These are phyloP conservation scores for Aeschynomene evenia DNA, from an alignment of 306 rosid species.

Conservation along the genomic window DNA sequence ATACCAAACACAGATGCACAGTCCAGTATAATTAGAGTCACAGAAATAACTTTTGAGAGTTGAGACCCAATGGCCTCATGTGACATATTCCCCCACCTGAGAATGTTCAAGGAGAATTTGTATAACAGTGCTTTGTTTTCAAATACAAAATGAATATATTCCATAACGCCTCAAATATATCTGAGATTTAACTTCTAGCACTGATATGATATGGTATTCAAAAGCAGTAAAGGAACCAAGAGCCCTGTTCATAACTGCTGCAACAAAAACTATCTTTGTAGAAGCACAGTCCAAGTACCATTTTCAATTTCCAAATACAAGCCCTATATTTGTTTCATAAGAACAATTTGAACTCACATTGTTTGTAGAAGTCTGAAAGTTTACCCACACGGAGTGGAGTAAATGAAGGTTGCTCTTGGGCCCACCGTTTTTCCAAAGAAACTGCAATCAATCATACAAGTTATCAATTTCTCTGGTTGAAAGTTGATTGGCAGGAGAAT, in stretches of 20 bases:
- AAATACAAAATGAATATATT: not conserved
- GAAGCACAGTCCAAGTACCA: conserved; percentile 11
- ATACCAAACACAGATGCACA: conserved; percentile 11
- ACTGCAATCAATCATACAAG: conserved; percentile 49
- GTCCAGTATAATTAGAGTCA: conserved; percentile 15
- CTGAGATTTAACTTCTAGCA: conserved; percentile 6
- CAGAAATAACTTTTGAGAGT: conserved; percentile 10
- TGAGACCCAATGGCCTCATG: not conserved
- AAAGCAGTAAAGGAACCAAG: conserved; percentile 21
- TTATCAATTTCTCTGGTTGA: not conserved
- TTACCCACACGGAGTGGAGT: conserved; percentile 94
- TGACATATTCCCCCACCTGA: not conserved
- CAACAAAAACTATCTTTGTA: not conserved
- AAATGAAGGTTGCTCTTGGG: conserved; percentile 61
- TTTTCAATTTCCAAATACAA: conserved; percentile 21
- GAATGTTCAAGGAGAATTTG: not conserved
- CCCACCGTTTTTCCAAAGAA: conserved; percentile 89
- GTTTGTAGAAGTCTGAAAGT: conserved; percentile 91
- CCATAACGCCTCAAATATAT: not conserved
- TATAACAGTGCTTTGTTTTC: not conserved
- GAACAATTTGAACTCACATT: conserved; percentile 62
- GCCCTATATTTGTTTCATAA: not conserved
- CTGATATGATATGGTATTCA: conserved; percentile 12
- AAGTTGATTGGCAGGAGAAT: not conserved
- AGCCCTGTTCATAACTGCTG: conserved; percentile 12